Percentiles rank a stretch among this genome's conserved stretches.
phyloP scores from a whole-genome alignment of 2,329 filamentous ascomycete species.

The Huntiella bhutanensis region DNA sequence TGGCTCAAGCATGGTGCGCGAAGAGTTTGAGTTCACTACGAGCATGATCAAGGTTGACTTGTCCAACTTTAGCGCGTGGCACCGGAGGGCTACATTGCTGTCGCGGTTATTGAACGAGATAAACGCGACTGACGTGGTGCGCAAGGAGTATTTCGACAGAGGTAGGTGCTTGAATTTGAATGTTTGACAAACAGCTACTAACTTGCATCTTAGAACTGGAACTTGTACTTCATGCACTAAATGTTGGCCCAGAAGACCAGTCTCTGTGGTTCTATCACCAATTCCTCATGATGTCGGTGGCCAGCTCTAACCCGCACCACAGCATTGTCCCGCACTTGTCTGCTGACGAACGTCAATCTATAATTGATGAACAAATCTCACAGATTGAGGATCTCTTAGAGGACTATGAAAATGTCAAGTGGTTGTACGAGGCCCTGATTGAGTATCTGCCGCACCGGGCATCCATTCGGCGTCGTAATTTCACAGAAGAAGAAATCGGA shows the following conservation, averaged over 20 bases:
- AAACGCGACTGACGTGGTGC: constrained; percentile 38
- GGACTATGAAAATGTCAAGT: constrained; percentile 46
- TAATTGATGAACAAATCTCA: constrained; percentile 53
- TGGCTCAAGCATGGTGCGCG: constrained; percentile 48
- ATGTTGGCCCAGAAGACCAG: constrained; percentile 82
- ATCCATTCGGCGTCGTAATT: constrained; percentile 28
- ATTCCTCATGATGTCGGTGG: constrained; percentile 56
- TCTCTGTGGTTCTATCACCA: constrained; percentile 96
- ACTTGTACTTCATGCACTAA: constrained; percentile 58
- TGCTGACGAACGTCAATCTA: constrained; percentile 39
- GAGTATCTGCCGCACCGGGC: constrained; percentile 48
- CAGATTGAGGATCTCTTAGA: constrained; percentile 47
- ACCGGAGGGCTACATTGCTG: constrained; percentile 72
- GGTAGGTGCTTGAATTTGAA: constrained; percentile 23
- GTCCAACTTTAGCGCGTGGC: constrained; percentile 96
- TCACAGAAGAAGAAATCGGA: constrained; percentile 21
- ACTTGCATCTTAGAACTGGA: constrained; percentile 39
- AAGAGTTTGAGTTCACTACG: constrained; percentile 78
- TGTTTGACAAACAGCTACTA: no score
- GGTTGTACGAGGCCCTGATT: constrained; percentile 75
- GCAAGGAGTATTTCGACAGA: constrained; percentile 52
- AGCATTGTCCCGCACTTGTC: constrained; percentile 48
- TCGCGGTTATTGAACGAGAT: constrained; percentile 55
- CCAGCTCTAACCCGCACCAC: constrained; percentile 27
- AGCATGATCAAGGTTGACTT: constrained; percentile 71